Conservation (phyloP, 2,329 filamentous ascomycete species). For the Fusarium secorum region DNA sequence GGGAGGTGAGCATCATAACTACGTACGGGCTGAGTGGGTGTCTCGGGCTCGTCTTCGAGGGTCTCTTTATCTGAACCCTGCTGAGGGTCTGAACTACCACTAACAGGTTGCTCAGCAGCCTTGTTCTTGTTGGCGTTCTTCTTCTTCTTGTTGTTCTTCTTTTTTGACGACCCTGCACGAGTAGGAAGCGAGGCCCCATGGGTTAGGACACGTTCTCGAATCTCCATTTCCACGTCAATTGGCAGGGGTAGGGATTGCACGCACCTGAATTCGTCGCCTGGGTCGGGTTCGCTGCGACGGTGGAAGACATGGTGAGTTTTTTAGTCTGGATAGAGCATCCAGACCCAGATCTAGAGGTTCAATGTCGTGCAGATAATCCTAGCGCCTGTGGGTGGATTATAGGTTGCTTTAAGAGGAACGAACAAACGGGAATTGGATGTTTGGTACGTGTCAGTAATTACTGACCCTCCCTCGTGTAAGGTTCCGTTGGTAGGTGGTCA, state of each 20-base stretch:
- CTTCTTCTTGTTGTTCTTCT: constrained; percentile 68
- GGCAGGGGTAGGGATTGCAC: constrained; percentile 40
- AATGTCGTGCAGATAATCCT: constrained; percentile 27
- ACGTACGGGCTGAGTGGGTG: constrained; percentile 47
- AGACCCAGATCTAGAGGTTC: constrained; percentile 5
- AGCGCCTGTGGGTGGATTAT: constrained; percentile 11
- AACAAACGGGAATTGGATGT: constrained; percentile 17
- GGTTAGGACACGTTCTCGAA: constrained; percentile 45
- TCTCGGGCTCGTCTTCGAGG: constrained; percentile 55
- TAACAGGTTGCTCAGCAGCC: constrained; percentile 48
- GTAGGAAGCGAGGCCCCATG: constrained; percentile 34
- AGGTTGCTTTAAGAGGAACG: constrained; percentile 23
- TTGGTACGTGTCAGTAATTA: constrained; percentile 13
- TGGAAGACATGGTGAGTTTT: constrained; percentile 51
- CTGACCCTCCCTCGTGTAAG: constrained; percentile 27
- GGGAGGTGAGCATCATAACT: constrained; percentile 17
- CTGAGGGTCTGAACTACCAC: constrained; percentile 45
- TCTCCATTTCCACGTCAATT: constrained; percentile 34
- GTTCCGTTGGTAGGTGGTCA: constrained; percentile 2
- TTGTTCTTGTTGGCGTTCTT: constrained; percentile 62
- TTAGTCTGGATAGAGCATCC: constrained; percentile 35
- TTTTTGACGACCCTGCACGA: constrained; percentile 54
- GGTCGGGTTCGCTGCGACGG: constrained; percentile 46
- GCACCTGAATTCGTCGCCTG: constrained; percentile 49
- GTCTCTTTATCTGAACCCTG: constrained; percentile 52